A percentile compares a stretch with the other conserved stretches of the same genome.
Evolutionary conservation across 2,329 filamentous ascomycete genomes (phyloP).

Genomic region (Colletotrichum sp.): DNA sequence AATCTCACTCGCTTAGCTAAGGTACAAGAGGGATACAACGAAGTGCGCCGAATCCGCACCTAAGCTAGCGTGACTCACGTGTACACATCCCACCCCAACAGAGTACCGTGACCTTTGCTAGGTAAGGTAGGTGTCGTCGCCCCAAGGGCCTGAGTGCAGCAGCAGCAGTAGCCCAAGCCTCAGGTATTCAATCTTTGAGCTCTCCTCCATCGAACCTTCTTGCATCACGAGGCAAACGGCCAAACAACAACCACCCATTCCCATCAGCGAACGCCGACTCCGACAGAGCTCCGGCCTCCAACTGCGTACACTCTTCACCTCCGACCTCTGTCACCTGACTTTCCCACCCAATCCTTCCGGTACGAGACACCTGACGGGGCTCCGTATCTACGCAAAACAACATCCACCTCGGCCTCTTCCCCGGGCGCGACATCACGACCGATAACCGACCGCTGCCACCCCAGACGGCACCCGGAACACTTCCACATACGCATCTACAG

Average conservation of each 20-base stretch:
- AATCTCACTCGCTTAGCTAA: slow-evolving; percentile 11
- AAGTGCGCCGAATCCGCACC: neutral
- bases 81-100: neutral
- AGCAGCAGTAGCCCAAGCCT: slow-evolving; percentile 12
- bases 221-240: slow-evolving; percentile 28
- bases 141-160: slow-evolving; percentile 10
- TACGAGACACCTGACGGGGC: neutral
- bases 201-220: slow-evolving; percentile 31
- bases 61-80: neutral
- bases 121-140: neutral
- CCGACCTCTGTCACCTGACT: slow-evolving; percentile 4
- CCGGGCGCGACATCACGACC: slow-evolving; percentile 1
- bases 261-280: slow-evolving; percentile 2
- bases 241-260: slow-evolving; percentile 7
- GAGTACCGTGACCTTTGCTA: slow-evolving; percentile 10
- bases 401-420: neutral
- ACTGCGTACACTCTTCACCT: neutral
- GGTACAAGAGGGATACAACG: slow-evolving; percentile 25
- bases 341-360: neutral
- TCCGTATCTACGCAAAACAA: slow-evolving; percentile 11
- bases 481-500: neutral
- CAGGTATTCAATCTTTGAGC: slow-evolving; percentile 29
- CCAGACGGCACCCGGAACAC: slow-evolving; percentile 14
- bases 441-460: slow-evolving; percentile 9
- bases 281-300: slow-evolving; percentile 1